Conservation (phyloP, 768 basidiomycete genomes). For the Scleroderma citrinum region DNA sequence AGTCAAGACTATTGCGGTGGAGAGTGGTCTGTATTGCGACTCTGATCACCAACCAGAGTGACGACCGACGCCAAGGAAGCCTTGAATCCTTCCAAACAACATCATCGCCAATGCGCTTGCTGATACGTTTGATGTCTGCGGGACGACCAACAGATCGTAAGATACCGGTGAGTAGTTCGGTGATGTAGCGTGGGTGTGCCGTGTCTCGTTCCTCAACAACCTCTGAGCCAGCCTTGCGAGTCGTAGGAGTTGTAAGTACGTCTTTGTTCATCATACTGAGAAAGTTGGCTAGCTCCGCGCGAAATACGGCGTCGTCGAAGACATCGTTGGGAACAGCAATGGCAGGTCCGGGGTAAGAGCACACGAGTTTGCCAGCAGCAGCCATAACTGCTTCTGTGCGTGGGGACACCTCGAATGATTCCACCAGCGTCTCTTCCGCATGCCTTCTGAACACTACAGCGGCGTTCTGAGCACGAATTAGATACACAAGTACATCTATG, state of each 20-base stretch:
- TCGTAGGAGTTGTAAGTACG: conserved; percentile 26
- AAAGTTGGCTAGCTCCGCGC: conserved; percentile 32
- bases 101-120: conserved; percentile 30
- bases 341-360: conserved; percentile 42
- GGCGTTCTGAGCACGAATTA: conserved; percentile 43
- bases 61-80: conserved; percentile 32
- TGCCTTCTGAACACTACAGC: conserved; percentile 33
- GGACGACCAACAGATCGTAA: conserved; percentile 28
- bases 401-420: conserved; percentile 43
- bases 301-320: conserved; percentile 27
- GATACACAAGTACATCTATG: conserved; percentile 33
- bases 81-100: conserved; percentile 13
- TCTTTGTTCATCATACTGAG: conserved; percentile 31
- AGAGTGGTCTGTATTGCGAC: conserved; percentile 30
- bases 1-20: conserved; percentile 2
- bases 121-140: conserved; percentile 17
- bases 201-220: conserved; percentile 18
- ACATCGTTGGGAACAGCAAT: conserved; percentile 28
- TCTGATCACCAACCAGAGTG: conserved; percentile 33
- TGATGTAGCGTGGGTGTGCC: conserved; percentile 39
- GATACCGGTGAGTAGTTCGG: conserved; percentile 40
- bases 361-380: conserved; percentile 35
- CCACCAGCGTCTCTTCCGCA: conserved; percentile 27
- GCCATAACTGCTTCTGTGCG: conserved; percentile 27
- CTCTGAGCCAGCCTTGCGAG: conserved; percentile 30